phyloP scores from a whole-genome alignment of 169 alveolate species.

The Plasmodium yoelii region DNA sequence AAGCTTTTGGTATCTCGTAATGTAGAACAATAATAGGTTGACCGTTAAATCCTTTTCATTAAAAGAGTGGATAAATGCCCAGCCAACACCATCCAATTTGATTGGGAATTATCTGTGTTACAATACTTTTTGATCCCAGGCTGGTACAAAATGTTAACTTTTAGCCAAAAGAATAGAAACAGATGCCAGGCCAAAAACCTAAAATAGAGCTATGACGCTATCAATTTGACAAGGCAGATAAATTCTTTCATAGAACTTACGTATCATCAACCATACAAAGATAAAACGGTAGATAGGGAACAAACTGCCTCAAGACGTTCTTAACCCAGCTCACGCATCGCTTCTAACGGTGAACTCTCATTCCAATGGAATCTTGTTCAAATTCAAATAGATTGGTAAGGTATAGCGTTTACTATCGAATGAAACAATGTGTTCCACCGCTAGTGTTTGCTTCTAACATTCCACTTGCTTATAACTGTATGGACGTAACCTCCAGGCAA shows the following conservation, averaged over 20 bases:
- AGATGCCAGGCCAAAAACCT: slow-evolving; percentile 23
- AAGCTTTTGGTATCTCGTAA: slow-evolving; percentile 22
- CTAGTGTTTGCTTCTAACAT: slow-evolving; percentile 24
- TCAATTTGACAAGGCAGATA: slow-evolving; percentile 27
- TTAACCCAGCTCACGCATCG: slow-evolving; percentile 79
- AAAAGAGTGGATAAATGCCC: slow-evolving; percentile 19
- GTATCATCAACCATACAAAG: slow-evolving; percentile 35
- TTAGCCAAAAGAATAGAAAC: slow-evolving; percentile 23
- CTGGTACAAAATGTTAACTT: slow-evolving; percentile 11
- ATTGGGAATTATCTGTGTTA: slow-evolving; percentile 23
- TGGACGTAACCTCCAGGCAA: slow-evolving; percentile 29
- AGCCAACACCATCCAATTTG: slow-evolving; percentile 26
- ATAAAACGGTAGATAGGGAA: slow-evolving; percentile 78
- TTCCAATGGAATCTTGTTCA: slow-evolving; percentile 78
- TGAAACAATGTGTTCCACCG: slow-evolving; percentile 51
- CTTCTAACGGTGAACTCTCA: slow-evolving; percentile 80
- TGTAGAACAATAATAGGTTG: slow-evolving; percentile 21
- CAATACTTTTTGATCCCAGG: slow-evolving; percentile 20
- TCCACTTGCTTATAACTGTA: slow-evolving; percentile 21
- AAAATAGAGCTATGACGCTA: slow-evolving; percentile 18
- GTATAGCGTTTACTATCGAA: slow-evolving; percentile 54
- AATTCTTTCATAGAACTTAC: slow-evolving; percentile 45
- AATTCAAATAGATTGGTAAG: slow-evolving; percentile 57
- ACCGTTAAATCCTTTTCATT: slow-evolving; percentile 21
- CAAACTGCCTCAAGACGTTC: slow-evolving; percentile 81